phyloP scores from a whole-genome alignment of 768 basidiomycete species.

The Dentipellis fragilis region DNA sequence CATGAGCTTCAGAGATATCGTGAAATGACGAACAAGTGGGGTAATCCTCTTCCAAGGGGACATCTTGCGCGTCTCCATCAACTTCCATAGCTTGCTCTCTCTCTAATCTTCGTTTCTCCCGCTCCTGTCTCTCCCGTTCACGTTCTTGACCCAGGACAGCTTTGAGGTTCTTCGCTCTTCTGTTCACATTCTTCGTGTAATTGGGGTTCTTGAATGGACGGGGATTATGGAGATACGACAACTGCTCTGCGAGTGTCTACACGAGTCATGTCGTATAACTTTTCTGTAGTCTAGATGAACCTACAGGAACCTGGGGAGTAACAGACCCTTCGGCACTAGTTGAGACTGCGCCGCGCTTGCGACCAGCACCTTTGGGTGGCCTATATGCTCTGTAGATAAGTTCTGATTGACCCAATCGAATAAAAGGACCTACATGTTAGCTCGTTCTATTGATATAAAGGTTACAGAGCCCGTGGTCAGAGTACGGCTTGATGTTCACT shows the following conservation, averaged over 20 bases:
- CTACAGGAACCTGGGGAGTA: slow-evolving; percentile 21
- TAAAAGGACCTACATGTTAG: too few species aligned
- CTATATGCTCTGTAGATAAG: slow-evolving; percentile 7
- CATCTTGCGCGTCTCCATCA: slow-evolving; percentile 28
- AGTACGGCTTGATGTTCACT: too few species aligned
- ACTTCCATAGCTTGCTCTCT: slow-evolving; percentile 46
- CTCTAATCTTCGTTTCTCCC: slow-evolving; percentile 46
- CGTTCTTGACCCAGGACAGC: slow-evolving; percentile 69
- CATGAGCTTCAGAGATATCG: not conserved
- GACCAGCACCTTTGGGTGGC: slow-evolving; percentile 23
- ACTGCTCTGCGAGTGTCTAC: slow-evolving; percentile 63
- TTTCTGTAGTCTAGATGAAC: not conserved
- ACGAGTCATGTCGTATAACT: not conserved
- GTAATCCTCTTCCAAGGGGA: slow-evolving; percentile 42
- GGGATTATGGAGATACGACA: slow-evolving; percentile 61
- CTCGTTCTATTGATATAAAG: too few species aligned
- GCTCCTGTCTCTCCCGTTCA: slow-evolving; percentile 61
- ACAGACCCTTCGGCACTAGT: slow-evolving; percentile 21
- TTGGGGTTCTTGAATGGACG: slow-evolving; percentile 71
- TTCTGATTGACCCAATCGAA: not conserved
- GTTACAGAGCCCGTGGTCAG: too few species aligned
- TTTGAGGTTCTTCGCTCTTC: slow-evolving; percentile 74
- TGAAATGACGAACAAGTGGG: slow-evolving; percentile 50
- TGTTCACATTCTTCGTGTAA: slow-evolving; percentile 60
- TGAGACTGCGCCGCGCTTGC: slow-evolving; percentile 19